Percentiles rank a stretch among this genome's conserved stretches.
phyloP scores from a whole-genome alignment of 805 yeast genomes.

The Wickerhamomyces chaumierensis region DNA sequence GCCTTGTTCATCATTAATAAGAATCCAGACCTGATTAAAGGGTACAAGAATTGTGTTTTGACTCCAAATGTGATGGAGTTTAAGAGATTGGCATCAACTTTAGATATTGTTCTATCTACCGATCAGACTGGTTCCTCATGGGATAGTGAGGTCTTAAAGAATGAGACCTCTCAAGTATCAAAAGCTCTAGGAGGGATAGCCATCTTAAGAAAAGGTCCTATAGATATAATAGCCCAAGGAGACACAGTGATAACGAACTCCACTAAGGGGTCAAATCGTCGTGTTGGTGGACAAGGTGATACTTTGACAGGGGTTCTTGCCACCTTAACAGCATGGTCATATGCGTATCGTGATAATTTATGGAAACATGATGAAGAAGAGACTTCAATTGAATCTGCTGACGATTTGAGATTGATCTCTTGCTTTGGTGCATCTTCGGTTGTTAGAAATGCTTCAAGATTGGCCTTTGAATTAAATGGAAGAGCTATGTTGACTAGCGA shows the following conservation, averaged over 20 bases:
- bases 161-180: conserved; percentile 32
- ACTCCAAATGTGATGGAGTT: conserved; percentile 92
- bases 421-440: conserved; percentile 63
- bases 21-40: conserved; percentile 41
- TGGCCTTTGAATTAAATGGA: conserved; percentile 56
- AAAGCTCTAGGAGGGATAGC: conserved; percentile 41
- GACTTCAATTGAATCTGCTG: too few species aligned
- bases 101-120: conserved; percentile 25
- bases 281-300: conserved; percentile 98
- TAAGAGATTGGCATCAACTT: conserved; percentile 46
- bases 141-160: conserved; percentile 2
- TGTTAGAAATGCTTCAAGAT: conserved; percentile 51
- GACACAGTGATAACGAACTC: conserved; percentile 30
- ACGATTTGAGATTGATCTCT: conserved; percentile 34
- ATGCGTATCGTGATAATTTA: conserved; percentile 43
- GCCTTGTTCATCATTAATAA: conserved; percentile 58
- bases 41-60: conserved; percentile 49
- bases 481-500: conserved; percentile 83
- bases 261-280: conserved; percentile 53
- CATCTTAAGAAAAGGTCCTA: conserved; percentile 62
- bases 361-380: conserved; percentile 47
- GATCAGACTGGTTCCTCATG: background rate
- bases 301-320: conserved; percentile 81
- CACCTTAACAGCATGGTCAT: conserved; percentile 71
- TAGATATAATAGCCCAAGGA: conserved; percentile 53